Evolutionary conservation across 257 asterid species (phyloP).

Genomic region (Solanum dulcamara): DNA sequence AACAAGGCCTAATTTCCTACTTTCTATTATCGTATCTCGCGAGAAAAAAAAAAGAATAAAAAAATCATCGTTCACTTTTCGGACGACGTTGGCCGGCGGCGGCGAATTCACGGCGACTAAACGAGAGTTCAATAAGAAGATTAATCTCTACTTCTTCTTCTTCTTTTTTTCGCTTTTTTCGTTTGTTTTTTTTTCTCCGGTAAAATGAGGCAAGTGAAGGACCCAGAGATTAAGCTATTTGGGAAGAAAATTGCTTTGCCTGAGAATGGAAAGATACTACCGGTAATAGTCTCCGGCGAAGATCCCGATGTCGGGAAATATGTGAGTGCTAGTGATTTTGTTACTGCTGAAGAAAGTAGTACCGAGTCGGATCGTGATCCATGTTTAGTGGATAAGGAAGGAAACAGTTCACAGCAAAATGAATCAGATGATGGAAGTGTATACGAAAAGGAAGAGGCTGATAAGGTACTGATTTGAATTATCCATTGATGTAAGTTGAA

Average conservation of each 20-base stretch:
- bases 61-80: not conserved
- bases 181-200: not conserved
- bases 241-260: slow-evolving; percentile 60
- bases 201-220: slow-evolving; percentile 26
- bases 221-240: slow-evolving; percentile 53
- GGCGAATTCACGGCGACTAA: not conserved
- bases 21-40: not conserved
- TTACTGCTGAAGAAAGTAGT: slow-evolving; percentile 1
- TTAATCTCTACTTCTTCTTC: not conserved
- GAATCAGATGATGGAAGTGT: slow-evolving; percentile 18
- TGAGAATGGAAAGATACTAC: slow-evolving; percentile 21
- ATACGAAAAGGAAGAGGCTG: slow-evolving; percentile 15
- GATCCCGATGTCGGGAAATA: slow-evolving; percentile 13
- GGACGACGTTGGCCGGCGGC: not conserved
- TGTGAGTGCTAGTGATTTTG: not conserved
- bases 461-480: slow-evolving; percentile 25
- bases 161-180: not conserved
- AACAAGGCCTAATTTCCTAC: slow-evolving; percentile 24
- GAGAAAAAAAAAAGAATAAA: not conserved
- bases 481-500: not conserved
- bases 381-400: slow-evolving; percentile 8
- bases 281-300: not conserved
- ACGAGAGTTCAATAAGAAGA: not conserved
- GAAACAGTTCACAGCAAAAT: slow-evolving; percentile 2
- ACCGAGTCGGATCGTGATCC: slow-evolving; percentile 17